These are phyloP conservation scores for Corymbia citriodora DNA, from an alignment of 441 rosid species.

Conservation along the genomic window DNA sequence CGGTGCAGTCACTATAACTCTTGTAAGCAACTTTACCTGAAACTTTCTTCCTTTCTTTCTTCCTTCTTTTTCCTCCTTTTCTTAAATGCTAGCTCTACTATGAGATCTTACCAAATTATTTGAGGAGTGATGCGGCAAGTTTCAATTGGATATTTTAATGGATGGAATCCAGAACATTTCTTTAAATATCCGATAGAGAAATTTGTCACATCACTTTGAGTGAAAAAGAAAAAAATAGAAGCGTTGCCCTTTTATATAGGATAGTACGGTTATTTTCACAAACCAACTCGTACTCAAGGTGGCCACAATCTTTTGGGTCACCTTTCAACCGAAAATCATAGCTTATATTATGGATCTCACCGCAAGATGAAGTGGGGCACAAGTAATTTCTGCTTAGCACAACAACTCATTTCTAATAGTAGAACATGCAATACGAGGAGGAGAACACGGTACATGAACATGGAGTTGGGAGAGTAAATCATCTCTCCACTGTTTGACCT, in stretches of 20 bases:
- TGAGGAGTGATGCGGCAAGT: no score
- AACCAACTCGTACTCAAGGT: background rate
- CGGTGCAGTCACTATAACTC: no score
- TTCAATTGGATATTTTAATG: no score
- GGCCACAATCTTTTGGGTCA: background rate
- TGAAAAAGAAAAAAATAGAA: no score
- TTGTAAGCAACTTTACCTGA: no score
- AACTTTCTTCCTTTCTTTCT: no score
- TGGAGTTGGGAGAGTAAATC: background rate
- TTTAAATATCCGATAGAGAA: no score
- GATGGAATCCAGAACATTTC: no score
- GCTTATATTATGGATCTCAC: background rate
- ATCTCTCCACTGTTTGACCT: background rate
- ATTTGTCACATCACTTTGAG: no score
- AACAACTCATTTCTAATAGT: fast-evolving
- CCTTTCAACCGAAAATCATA: background rate
- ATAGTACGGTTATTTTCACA: background rate
- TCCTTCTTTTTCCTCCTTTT: no score
- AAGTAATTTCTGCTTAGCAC: background rate
- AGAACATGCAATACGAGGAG: background rate
- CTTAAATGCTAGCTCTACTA: no score
- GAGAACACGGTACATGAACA: background rate
- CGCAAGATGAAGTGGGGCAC: background rate
- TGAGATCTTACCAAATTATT: no score
- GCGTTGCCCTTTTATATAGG: background rate